A percentile compares a stretch with the other conserved stretches of the same genome.
Evolutionary conservation across 768 basidiomycete genomes (phyloP).

Genomic region (Butyriboletus loyo): DNA sequence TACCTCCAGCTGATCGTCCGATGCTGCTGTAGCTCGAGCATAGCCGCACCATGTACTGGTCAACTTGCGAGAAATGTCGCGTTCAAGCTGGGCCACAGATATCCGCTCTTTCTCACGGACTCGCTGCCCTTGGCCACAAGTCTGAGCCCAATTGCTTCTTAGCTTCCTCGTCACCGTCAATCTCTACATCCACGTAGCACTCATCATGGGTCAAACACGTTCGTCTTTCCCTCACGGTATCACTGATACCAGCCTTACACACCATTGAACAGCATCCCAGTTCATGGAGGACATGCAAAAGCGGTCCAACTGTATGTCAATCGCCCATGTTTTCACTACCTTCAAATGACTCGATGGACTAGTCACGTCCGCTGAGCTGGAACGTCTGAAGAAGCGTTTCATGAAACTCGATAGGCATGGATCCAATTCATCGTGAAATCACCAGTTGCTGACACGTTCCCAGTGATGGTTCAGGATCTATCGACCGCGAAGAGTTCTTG

Average conservation of each 20-base stretch:
- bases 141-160: background rate
- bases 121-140: background rate
- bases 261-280: constrained; percentile 62
- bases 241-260: constrained; percentile 1
- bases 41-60: constrained; percentile 18
- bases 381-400: constrained; percentile 96
- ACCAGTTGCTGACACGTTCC: background rate
- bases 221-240: constrained; percentile 27
- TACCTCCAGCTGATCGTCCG: constrained; percentile 1
- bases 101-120: constrained; percentile 22
- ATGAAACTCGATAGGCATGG: constrained; percentile 95
- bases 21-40: constrained; percentile 13
- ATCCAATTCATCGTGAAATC: background rate
- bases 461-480: constrained; percentile 95
- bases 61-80: background rate
- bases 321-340: background rate
- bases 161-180: background rate
- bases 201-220: constrained; percentile 83
- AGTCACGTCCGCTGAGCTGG: constrained; percentile 95
- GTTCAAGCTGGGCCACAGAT: background rate
- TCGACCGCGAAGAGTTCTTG: constrained; percentile 97
- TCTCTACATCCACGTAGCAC: constrained; percentile 7
- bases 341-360: constrained; percentile 14
- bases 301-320: constrained; percentile 89
- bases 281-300: constrained; percentile 98